phyloP scores from a whole-genome alignment of 2,329 filamentous ascomycete species.

The Alternaria ventricosa region DNA sequence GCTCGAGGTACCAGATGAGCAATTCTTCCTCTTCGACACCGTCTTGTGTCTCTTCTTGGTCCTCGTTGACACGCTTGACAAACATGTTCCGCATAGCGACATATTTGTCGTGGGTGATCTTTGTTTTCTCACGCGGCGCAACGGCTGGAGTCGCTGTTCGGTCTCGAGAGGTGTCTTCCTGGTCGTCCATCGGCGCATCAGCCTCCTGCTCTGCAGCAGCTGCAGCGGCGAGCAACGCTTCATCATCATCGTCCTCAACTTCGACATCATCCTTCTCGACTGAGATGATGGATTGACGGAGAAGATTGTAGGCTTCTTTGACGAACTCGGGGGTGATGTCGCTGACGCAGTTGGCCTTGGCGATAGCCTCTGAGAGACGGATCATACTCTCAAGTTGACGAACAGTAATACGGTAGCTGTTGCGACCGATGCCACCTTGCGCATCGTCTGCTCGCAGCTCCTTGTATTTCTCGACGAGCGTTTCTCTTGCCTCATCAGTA shows the following conservation, averaged over 20 bases:
- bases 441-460: constrained; percentile 92
- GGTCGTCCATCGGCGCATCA: constrained; percentile 40
- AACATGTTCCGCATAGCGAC: constrained; percentile 87
- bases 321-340: constrained; percentile 87
- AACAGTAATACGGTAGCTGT: constrained; percentile 97
- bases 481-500: constrained; percentile 81
- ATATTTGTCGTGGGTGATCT: constrained; percentile 95
- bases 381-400: constrained; percentile 96
- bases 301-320: constrained; percentile 86
- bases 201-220: constrained; percentile 56
- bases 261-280: constrained; percentile 98
- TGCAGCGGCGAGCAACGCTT: constrained; percentile 61
- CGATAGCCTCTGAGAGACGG: constrained; percentile 94
- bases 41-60: constrained; percentile 76
- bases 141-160: constrained; percentile 47
- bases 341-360: constrained; percentile 94
- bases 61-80: constrained; percentile 81
- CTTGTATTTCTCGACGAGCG: constrained; percentile 93
- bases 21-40: constrained; percentile 85
- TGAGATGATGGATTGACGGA: constrained; percentile 93
- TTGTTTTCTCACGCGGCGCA: constrained; percentile 68
- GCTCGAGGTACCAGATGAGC: constrained; percentile 88
- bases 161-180: constrained; percentile 46
- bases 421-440: constrained; percentile 90
- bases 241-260: constrained; percentile 81